Percentiles rank a stretch among this genome's conserved stretches.
phyloP scores from a whole-genome alignment of 2,329 filamentous ascomycete genomes.

The Dothideomycetes sp. region DNA sequence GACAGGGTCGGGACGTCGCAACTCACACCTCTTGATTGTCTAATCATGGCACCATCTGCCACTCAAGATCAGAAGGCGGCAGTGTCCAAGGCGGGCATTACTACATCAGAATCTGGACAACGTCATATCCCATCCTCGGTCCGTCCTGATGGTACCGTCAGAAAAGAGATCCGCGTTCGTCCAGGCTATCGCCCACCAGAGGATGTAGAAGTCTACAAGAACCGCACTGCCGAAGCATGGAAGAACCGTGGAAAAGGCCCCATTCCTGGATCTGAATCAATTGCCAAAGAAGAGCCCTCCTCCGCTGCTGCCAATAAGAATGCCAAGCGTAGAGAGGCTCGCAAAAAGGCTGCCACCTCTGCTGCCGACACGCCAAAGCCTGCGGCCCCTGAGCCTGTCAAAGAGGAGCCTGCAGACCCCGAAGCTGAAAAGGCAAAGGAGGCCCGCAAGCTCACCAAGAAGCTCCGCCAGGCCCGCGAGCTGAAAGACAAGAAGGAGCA shows the following conservation, averaged over 20 bases:
- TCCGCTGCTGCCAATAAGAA: constrained; percentile 64
- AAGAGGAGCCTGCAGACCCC: constrained; percentile 45
- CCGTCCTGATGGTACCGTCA: constrained; percentile 79
- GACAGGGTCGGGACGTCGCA: too few relatives aligned
- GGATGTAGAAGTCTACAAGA: constrained; percentile 94
- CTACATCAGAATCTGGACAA: constrained; percentile 63
- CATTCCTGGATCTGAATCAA: constrained; percentile 60
- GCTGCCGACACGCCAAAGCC: constrained; percentile 14
- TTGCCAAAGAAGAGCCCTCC: constrained; percentile 38
- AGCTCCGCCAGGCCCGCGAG: constrained; percentile 85
- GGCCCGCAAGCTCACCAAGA: constrained; percentile 83
- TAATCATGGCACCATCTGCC: constrained; percentile 30
- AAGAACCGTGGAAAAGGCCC: constrained; percentile 60
- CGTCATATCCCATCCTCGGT: constrained; percentile 82
- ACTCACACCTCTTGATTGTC: too few relatives aligned
- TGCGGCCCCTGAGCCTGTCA: constrained; percentile 7
- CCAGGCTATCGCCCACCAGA: constrained; percentile 91
- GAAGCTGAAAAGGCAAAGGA: constrained; percentile 85
- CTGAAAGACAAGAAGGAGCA: constrained; percentile 83
- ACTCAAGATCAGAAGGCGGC: constrained; percentile 27
- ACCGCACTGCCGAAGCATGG: constrained; percentile 75
- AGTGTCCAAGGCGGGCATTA: constrained; percentile 52
- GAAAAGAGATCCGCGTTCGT: constrained; percentile 86
- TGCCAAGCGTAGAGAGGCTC: constrained; percentile 63
- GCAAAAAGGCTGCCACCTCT: constrained; percentile 43